These are phyloP conservation scores for Apiospora phragmitis DNA, from an alignment of 2,329 filamentous ascomycete species.

Conservation along the genomic window DNA sequence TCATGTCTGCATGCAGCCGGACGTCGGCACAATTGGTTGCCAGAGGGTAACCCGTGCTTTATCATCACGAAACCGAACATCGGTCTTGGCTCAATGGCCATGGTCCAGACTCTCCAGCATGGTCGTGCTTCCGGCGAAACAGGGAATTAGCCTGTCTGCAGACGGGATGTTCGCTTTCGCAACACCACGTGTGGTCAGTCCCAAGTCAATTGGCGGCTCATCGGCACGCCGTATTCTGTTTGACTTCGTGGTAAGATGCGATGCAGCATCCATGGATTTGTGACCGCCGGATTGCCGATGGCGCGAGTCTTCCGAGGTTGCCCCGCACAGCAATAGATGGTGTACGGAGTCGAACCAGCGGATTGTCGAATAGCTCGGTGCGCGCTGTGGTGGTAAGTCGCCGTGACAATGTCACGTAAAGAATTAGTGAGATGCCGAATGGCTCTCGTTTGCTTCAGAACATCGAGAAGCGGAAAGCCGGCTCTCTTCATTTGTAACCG, in stretches of 20 bases:
- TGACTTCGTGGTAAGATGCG: not conserved
- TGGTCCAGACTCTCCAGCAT: not conserved
- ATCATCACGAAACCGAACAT: not conserved
- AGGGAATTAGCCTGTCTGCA: not conserved
- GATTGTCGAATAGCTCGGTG: not conserved
- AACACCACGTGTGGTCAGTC: not conserved
- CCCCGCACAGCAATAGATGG: not conserved
- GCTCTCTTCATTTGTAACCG: conserved; percentile 55
- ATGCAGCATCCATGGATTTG: not conserved
- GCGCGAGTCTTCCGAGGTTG: not conserved
- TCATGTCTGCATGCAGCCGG: not conserved
- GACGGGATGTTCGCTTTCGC: not conserved
- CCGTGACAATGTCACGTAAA: not conserved
- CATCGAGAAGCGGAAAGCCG: not conserved
- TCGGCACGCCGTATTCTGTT: not conserved
- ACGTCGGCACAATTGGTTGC: not conserved
- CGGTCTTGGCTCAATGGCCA: not conserved
- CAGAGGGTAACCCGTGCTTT: not conserved
- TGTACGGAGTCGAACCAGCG: not conserved
- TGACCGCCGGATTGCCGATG: not conserved
- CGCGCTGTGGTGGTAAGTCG: not conserved
- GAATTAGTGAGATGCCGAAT: not conserved
- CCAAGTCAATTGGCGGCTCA: not conserved
- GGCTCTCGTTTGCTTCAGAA: not conserved
- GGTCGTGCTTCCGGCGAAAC: not conserved